Base-by-base conservation (phyloP, 2,329 filamentous ascomycete species). In the Nigrospora oryzae region DNA sequence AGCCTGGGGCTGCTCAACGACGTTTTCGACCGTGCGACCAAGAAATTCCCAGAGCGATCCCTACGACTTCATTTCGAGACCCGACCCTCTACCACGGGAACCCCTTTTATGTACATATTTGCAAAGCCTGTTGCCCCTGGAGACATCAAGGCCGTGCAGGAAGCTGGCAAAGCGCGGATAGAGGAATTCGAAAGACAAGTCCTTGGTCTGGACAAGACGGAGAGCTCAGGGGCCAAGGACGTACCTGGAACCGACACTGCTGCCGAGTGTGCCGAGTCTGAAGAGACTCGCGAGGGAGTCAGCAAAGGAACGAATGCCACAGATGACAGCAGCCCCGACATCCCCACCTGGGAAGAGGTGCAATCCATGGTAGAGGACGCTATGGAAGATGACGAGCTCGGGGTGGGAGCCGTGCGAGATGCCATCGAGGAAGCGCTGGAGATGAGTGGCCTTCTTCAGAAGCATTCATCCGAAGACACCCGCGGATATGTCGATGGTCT, bases 11-110 rank as follows among this genome's bases (percentile, higher is more conserved):
- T 98, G 17, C 70, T 96, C 54, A 93, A 95, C 57, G 77, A 89
- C 50, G 67, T 93, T 14, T 65, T 98, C 34, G 71, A 95, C 61
- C 79, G 76, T 49, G 89, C 86, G 5, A 88, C 86, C 0, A 66
- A 75, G 36, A 81, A 76, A 51, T 97, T 84, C 56, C 93, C 93
- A 0, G 72, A 84, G 37, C 73, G 77, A 62, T 88, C 88, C 2
- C 67, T 96, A 5, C 84, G 89, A 11, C 61, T 96, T 34, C 83
- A 90, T 60, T 84, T 95, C 47, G 89, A 96, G 61, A 86, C 89
- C 1, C 77, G 87, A 11, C 67, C 69, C 1, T 72, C 71, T 8
- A 63, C 63, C 2, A 49, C 47, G 11, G 23, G 23, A 28, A 63
- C 71, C 3, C 77, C 84, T 0, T 81, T 84, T 55, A 90, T 95